phyloP scores from a whole-genome alignment of 2,329 filamentous ascomycete species.

The Curvularia sp. region DNA sequence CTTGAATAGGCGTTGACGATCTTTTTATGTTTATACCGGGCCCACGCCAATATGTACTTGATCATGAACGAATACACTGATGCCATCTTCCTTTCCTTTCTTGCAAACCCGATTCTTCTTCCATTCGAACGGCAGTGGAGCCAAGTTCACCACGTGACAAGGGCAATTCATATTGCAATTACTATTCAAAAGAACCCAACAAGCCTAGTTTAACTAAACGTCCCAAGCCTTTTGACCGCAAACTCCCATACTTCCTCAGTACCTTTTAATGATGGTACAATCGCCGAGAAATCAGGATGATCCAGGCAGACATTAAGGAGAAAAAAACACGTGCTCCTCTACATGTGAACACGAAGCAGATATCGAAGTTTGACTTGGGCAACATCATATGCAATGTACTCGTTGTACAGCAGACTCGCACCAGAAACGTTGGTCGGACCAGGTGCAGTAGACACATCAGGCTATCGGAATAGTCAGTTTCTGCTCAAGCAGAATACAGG shows the following conservation, averaged over 20 bases:
- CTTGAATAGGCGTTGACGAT: slow-evolving; percentile 10
- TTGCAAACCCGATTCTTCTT: background rate
- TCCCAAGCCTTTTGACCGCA: background rate
- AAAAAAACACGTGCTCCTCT: background rate
- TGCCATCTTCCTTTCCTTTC: background rate
- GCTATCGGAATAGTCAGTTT: slow-evolving; percentile 28
- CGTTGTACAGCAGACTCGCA: slow-evolving; percentile 70
- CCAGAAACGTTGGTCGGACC: slow-evolving; percentile 57
- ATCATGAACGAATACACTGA: slow-evolving; percentile 14
- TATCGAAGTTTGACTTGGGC: slow-evolving; percentile 75
- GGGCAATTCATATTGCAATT: background rate
- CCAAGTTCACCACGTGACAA: background rate
- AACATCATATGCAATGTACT: slow-evolving; percentile 76
- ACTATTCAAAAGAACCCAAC: background rate
- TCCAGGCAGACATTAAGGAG: background rate
- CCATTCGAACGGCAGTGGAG: background rate
- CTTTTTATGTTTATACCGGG: slow-evolving; percentile 10
- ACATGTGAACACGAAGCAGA: slow-evolving; percentile 64
- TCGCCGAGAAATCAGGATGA: background rate
- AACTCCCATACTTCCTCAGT: background rate
- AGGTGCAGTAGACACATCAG: slow-evolving; percentile 50
- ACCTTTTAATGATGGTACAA: background rate
- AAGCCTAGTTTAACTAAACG: background rate
- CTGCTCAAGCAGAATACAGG: background rate
- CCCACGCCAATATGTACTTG: slow-evolving; percentile 11